Evolutionary conservation across 2,329 filamentous ascomycete species (phyloP).

Genomic region (Chaetothyriales sp.): DNA sequence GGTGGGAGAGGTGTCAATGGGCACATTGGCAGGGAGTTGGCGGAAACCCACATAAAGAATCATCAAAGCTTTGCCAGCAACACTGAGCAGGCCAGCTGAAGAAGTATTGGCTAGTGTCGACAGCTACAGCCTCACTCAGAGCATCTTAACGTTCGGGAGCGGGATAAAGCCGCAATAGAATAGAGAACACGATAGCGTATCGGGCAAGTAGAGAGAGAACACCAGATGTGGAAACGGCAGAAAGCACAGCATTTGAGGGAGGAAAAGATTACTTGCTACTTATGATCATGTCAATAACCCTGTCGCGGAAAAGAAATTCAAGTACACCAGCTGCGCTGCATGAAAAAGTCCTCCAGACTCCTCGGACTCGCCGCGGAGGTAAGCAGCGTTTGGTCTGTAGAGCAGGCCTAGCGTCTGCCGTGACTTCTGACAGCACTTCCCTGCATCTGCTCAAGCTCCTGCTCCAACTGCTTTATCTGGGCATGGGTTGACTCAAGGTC

Average conservation of each 20-base stretch:
- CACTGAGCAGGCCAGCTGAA: background rate
- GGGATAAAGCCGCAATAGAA: background rate
- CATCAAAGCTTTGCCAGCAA: background rate
- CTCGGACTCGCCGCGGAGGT: background rate
- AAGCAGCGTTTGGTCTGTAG: background rate
- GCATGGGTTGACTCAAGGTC: slow-evolving; percentile 96
- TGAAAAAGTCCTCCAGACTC: background rate
- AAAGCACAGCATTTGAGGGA: background rate
- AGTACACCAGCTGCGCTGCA: background rate
- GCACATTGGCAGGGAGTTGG: slow-evolving; percentile 14
- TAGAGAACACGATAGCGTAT: background rate
- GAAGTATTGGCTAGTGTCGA: background rate
- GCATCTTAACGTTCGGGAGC: background rate
- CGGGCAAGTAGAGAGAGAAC: background rate
- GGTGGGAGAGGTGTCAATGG: slow-evolving; percentile 16
- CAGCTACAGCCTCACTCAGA: no score
- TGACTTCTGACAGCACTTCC: slow-evolving; percentile 79
- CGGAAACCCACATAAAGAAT: slow-evolving; percentile 2
- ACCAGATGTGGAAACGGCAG: background rate
- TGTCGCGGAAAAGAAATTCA: background rate
- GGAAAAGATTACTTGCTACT: background rate
- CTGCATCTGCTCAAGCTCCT: slow-evolving; percentile 86
- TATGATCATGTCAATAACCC: background rate
- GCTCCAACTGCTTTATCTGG: slow-evolving; percentile 49
- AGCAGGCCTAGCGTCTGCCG: slow-evolving; percentile 57